Evolutionary conservation across 371 early-diverging fungal genomes (phyloP).

Genomic region (Mortierella sp.): DNA sequence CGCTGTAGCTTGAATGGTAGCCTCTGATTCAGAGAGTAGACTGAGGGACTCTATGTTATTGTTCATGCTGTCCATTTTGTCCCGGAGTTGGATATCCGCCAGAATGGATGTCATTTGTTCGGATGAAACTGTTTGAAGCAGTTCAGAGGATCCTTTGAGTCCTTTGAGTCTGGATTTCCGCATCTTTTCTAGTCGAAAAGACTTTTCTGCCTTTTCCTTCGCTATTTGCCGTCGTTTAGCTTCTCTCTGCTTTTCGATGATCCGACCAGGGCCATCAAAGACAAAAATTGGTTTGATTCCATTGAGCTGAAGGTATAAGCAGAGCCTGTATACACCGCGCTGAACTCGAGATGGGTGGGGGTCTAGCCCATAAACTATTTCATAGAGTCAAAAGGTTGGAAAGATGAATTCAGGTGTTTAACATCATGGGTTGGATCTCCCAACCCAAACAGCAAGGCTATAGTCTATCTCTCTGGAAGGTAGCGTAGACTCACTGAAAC

Average conservation of each 20-base stretch:
- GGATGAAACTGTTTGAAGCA: slow-evolving; percentile 10
- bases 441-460: not conserved
- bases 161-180: slow-evolving; percentile 34
- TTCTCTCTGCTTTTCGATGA: slow-evolving; percentile 64
- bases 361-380: slow-evolving; percentile 59
- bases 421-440: too few species aligned
- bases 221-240: slow-evolving; percentile 47
- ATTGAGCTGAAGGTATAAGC: slow-evolving; percentile 57
- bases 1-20: too few species aligned
- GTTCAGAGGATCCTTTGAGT: slow-evolving; percentile 19
- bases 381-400: slow-evolving; percentile 10
- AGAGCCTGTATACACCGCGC: slow-evolving; percentile 63
- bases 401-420: not conserved
- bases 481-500: slow-evolving; percentile 52
- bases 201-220: slow-evolving; percentile 43
- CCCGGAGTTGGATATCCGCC: slow-evolving; percentile 14
- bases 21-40: too few species aligned
- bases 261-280: slow-evolving; percentile 63
- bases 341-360: slow-evolving; percentile 60
- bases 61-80: too few species aligned
- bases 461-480: not conserved
- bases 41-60: too few species aligned
- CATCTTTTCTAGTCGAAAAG: slow-evolving; percentile 16
- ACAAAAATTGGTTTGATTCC: slow-evolving; percentile 69
- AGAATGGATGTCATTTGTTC: slow-evolving; percentile 15